Evolutionary conservation across 495 filamentous ascomycete species (phyloP).

Genomic region (Hypomontagnella submonticulosa): DNA sequence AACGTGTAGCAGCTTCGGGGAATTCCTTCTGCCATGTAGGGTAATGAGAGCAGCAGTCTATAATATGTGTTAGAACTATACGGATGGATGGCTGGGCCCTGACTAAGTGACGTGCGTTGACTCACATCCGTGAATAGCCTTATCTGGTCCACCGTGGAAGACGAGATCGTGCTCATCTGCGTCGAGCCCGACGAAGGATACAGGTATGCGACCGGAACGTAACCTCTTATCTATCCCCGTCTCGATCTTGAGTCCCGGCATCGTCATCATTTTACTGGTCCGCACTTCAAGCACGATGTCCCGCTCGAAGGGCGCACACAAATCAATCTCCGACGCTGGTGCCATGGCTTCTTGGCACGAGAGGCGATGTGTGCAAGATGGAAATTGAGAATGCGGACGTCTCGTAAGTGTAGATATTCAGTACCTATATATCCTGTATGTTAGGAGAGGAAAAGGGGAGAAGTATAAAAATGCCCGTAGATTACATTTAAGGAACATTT

Average conservation of each 20-base stretch:
- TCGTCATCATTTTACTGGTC: conserved; percentile 61
- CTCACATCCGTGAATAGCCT: conserved; percentile 67
- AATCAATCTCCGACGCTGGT: conserved; percentile 44
- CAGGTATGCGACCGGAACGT: conserved; percentile 52
- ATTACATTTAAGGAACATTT: not conserved
- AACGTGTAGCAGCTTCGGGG: conserved; percentile 54
- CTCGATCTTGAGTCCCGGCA: conserved; percentile 55
- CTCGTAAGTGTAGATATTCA: not conserved
- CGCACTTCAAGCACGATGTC: conserved; percentile 65
- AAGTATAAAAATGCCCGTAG: not conserved
- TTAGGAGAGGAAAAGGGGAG: not conserved
- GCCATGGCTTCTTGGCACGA: conserved; percentile 31
- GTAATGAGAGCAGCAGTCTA: conserved; percentile 66
- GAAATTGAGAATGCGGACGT: not conserved
- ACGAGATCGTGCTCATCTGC: conserved; percentile 67
- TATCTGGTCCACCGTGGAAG: conserved; percentile 65
- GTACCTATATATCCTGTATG: not conserved
- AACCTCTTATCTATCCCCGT: conserved; percentile 65
- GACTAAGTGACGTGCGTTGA: not conserved
- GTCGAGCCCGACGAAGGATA: conserved; percentile 59
- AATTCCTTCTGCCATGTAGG: conserved; percentile 57
- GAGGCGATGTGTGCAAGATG: not conserved
- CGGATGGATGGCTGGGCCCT: not conserved
- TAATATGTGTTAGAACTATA: conserved; percentile 8
- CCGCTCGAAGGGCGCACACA: conserved; percentile 54